Conservation (phyloP, 345 rosid genomes). For the Jatropha curcas region DNA sequence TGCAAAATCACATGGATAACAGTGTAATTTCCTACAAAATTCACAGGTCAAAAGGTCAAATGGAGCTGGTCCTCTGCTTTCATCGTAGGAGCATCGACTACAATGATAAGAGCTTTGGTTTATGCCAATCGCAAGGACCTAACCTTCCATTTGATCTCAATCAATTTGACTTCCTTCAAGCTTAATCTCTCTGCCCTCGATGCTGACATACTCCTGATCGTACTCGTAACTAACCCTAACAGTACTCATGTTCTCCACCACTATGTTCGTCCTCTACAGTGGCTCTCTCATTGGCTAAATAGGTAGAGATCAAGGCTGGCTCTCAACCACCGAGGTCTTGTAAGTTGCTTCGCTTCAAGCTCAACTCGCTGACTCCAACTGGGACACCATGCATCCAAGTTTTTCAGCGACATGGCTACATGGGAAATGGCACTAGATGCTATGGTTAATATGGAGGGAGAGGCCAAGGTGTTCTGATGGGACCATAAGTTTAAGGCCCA, state of each 20-base stretch:
- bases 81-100: constrained; percentile 66
- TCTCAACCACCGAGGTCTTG: constrained; percentile 69
- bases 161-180: constrained; percentile 72
- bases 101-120: constrained; percentile 47
- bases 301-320: constrained; percentile 59
- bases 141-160: constrained; percentile 39
- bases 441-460: constrained; percentile 58
- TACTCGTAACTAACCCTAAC: constrained; percentile 88
- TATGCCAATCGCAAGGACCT: constrained; percentile 75
- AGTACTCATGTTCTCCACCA: constrained; percentile 58
- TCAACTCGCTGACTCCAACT: constrained; percentile 71
- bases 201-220: constrained; percentile 70
- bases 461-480: constrained; percentile 84
- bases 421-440: constrained; percentile 85
- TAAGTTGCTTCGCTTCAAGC: constrained; percentile 65
- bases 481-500: constrained; percentile 76
- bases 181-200: constrained; percentile 69
- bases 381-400: constrained; percentile 68
- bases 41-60: constrained; percentile 49
- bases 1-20: too few relatives aligned
- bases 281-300: constrained; percentile 64
- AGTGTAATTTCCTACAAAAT: background rate
- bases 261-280: constrained; percentile 83
- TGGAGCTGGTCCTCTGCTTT: constrained; percentile 84
- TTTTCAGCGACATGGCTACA: constrained; percentile 63